Evolutionary conservation across 163 green algal genomes (phyloP), one percentile per base, ranked within the genome.

Genomic region (Volvox carteri): DNA sequence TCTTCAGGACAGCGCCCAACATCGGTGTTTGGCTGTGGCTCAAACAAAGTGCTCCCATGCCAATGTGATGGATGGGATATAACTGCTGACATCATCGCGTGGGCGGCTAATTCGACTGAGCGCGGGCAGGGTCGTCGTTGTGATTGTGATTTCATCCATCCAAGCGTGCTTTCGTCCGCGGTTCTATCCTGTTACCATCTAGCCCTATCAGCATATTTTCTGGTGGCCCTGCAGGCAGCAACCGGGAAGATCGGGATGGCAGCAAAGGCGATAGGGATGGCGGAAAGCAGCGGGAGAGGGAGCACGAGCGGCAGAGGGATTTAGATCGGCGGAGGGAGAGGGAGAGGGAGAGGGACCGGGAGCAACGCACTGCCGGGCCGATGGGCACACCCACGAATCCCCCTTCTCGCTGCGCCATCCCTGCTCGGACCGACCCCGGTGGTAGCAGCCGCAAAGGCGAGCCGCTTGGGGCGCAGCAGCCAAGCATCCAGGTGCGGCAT

Each of bases 211-310:
- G n/a, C n/a, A n/a, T n/a, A n/a, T n/a, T n/a, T n/a, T n/a, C n/a
- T n/a, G n/a, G n/a, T n/a, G n/a, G n/a, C n/a, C n/a, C n/a, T n/a
- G 46, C 44, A 80, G 73, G 73, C 73, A 62, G 73, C 16, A 52
- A 67, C 30, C 75, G 75, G 8, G 78, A 86, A 23, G 56, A 85
- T 11, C 5, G 56, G 21, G 52, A 72, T 16, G 73, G 52, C 52
- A 73, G 52, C 35, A 52, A 39, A 11, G 21, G 23, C 37, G 56
- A 62, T 28, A 21, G 41, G 37, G 56, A 85, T 5, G 37, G 28
- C 23, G 25, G 60, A 46, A 65, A 75, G 56, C 39, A 75, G 56
- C 52, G 35, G 0, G 54, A 75, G 7, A n/a, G 65, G 33, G 44
- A 87, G 28, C 23, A n/a, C 5, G 80, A 87, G 0, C 23, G 67